Conservation (phyloP, 164 flowering plant genomes). For the Annona squamosa region DNA sequence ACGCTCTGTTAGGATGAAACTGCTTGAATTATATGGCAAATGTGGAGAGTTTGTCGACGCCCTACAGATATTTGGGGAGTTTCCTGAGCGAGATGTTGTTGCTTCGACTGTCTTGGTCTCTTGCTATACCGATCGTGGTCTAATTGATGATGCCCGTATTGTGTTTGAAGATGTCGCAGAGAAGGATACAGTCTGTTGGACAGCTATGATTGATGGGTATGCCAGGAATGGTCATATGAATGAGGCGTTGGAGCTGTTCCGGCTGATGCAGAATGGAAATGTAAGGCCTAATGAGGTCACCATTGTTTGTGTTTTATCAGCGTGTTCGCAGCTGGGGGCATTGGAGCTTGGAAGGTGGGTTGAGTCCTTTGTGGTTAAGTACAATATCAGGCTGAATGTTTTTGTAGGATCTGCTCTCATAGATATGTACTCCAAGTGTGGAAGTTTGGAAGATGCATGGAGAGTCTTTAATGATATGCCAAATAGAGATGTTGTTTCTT, state of each 20-base stretch:
- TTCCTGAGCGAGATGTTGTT: constrained; percentile 38
- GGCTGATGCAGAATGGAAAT: constrained; percentile 25
- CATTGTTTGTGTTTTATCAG: constrained; percentile 61
- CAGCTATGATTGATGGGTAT: constrained; percentile 43
- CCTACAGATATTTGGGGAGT: constrained; percentile 29
- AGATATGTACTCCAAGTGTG: constrained; percentile 75
- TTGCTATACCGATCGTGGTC: constrained; percentile 20
- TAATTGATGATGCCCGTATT: constrained; percentile 24
- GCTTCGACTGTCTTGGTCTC: constrained; percentile 27
- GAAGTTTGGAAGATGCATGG: constrained; percentile 34
- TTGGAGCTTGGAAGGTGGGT: constrained; percentile 54
- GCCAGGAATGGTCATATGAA: constrained; percentile 43
- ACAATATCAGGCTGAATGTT: constrained; percentile 22
- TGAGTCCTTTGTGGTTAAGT: constrained; percentile 24
- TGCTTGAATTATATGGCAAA: constrained; percentile 5
- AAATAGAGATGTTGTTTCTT: constrained; percentile 43
- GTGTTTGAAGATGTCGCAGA: constrained; percentile 18
- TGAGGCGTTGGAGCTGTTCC: constrained; percentile 46
- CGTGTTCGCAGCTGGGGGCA: constrained; percentile 64
- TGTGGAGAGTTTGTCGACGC: constrained; percentile 14
- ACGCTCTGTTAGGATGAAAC: constrained; percentile 11
- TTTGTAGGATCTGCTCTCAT: constrained; percentile 41
- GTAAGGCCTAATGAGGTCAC: constrained; percentile 62
- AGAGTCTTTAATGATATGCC: constrained; percentile 33
- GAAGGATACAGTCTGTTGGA: constrained; percentile 50